phyloP scores from a whole-genome alignment of 345 rosid genomes.

The Kernera saxatilis region DNA sequence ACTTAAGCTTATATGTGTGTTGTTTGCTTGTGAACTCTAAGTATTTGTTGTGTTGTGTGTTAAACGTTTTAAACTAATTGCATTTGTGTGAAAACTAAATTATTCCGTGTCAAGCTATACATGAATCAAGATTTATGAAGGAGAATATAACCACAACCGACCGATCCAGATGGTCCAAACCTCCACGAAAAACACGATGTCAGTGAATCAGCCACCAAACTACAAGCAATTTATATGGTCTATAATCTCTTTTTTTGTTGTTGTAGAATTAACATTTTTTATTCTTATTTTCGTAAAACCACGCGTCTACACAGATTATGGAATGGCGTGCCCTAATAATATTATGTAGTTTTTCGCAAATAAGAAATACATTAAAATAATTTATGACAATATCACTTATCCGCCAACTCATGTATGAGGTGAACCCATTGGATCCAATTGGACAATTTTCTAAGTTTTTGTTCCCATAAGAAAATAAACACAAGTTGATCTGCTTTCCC shows the following conservation, averaged over 20 bases:
- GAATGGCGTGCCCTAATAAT: too few species aligned
- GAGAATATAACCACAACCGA: too few species aligned
- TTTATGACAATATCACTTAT: neutral
- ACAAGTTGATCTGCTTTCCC: neutral
- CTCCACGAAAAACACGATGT: too few species aligned
- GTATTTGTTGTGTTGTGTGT: neutral
- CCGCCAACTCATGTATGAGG: conserved; percentile 11
- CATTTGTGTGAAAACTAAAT: neutral
- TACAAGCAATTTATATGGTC: too few species aligned
- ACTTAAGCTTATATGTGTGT: neutral
- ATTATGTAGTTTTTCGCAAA: neutral
- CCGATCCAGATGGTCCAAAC: too few species aligned
- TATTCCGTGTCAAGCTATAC: too few species aligned
- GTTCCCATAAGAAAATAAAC: neutral
- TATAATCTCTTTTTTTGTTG: too few species aligned
- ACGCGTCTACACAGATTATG: too few species aligned
- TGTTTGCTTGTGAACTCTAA: conserved; percentile 5
- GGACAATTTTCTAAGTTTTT: neutral
- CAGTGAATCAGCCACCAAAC: too few species aligned
- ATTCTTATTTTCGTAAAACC: too few species aligned
- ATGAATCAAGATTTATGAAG: too few species aligned
- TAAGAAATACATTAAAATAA: neutral
- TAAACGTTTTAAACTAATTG: neutral
- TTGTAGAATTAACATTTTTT: too few species aligned
- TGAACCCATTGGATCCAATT: neutral